Evolutionary conservation across 345 rosid species (phyloP), one percentile per base, ranked within the genome.

Genomic region (Rhodomyrtus tomentosa): DNA sequence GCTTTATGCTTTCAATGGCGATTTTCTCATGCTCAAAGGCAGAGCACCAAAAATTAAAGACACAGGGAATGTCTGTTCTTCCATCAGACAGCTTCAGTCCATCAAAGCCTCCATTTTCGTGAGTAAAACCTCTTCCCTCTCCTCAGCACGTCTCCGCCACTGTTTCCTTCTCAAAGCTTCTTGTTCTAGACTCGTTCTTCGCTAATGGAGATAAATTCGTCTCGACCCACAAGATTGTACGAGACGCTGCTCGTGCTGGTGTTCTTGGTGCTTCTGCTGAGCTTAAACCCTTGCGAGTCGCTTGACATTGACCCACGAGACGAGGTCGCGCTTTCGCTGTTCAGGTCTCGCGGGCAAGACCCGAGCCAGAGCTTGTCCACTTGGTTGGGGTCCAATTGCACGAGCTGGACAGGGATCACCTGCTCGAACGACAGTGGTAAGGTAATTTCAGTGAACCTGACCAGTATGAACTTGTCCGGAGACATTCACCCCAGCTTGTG

Each of bases 331-430:
- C 89, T 96, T 50, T 81, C 92, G 82, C 83, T 90, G 58, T 91
- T 96, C 87, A 90, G 88, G 82, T 91, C 92, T 18, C 85, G 87
- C 56, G 82, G 94, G 84, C 93, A 86, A 73, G 96, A 93, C 91
- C 93, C 92, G 0, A 88, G 82, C 88, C 94, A 83, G 84, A 92
- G 86, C 81, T 87, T 94, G 82, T 87, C 91, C 24, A 79, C 93
- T 73, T 95, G 98, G 99, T 82, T 85, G 59, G 96, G 94, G 83
- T 90, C 96, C 27, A 83, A 89, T n/a, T 96, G 97, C 90, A 86
- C 92, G 21, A 90, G 86, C 89, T 96, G 98, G 99, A 90, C 94
- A 7, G 96, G 99, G 55, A 32, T 95, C 83, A 13, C 89, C 86
- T 96, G 98, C 80, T 90, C 92, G 5, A 89, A 85, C 84, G 90